Base-by-base conservation (phyloP, 352 stramenopile species). In the Phytophthora uliginosa region DNA sequence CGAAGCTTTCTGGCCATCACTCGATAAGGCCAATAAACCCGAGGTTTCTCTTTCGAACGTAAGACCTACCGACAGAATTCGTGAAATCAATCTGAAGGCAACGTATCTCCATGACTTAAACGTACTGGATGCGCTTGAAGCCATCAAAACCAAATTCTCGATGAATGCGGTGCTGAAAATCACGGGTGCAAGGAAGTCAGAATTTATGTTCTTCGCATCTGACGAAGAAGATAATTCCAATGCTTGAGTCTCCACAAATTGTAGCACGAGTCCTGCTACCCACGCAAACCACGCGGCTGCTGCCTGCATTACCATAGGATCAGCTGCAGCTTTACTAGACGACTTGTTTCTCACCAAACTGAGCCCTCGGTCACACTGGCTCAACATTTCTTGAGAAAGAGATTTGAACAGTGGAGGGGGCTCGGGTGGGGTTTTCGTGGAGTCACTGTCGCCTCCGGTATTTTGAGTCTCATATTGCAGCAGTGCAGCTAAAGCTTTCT, bases 241-340 rank as follows among this genome's bases (percentile, higher is more conserved):
- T 38, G 59, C 12, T 60, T 60, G 36, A 48, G 36, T 20, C 24
- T 79, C 69, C 0, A 51, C 26, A 28, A 77, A 65, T 26, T 15
- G 24, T 8, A 77, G 15, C 7, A 85, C 58, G 4, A 87, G 5
- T 12, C 56, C 63, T 1, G 51, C 61, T 12, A 86, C 42, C 82
- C 81, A 89, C 22, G 69, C 59, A 34, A 76, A 69, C 77, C 77
- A 89, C 0, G 54, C 42, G 2, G 60, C 74, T 26, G 62, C 55
- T 28, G 59, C 28, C 22, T 60, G 55, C 40, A 59, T 55, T 12
- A n/a, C 17, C 7, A 33, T 24, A 33, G 63, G 15, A 38, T 73
- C 50, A n/a, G 9, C 45, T 2, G 17, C n/a, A 31, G 9, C 54
- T 54, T 77, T 80, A 9, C 50, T 36, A 13, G 9, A 51, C 53